Percentiles rank a stretch among this genome's conserved stretches.
phyloP scores from a whole-genome alignment of 148 eudicot genomes.

The Selenicereus undatus region DNA sequence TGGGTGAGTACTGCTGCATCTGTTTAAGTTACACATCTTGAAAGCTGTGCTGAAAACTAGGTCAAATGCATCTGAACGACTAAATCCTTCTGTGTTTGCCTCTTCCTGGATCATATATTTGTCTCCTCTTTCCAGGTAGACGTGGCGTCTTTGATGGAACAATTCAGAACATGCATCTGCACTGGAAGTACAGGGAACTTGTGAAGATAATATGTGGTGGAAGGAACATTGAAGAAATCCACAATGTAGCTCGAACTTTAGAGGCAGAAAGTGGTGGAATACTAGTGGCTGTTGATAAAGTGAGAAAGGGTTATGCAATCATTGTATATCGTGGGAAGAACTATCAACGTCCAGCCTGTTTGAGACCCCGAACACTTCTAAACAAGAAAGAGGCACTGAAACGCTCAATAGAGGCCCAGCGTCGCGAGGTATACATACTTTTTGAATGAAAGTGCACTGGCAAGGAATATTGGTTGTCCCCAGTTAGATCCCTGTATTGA shows the following conservation, averaged over 20 bases:
- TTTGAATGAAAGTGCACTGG: background rate
- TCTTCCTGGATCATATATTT: background rate
- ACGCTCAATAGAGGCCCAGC: conserved; percentile 78
- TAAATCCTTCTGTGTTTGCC: background rate
- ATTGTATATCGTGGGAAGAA: conserved; percentile 96
- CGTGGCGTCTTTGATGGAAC: conserved; percentile 99
- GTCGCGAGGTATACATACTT: conserved; percentile 52
- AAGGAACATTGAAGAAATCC: conserved; percentile 63
- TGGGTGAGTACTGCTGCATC: conserved; percentile 51
- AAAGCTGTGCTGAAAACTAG: background rate
- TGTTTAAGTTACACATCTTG: background rate
- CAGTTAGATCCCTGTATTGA: conserved; percentile 1
- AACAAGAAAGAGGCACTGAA: conserved; percentile 87
- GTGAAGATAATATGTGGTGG: conserved; percentile 85
- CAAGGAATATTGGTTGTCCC: background rate
- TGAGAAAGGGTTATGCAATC: conserved; percentile 72
- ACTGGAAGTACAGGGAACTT: conserved; percentile 98
- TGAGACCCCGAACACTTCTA: conserved; percentile 79
- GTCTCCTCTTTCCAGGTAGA: conserved; percentile 56
- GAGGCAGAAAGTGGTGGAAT: conserved; percentile 97
- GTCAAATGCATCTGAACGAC: background rate
- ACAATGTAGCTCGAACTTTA: conserved; percentile 51
- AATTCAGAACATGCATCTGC: conserved; percentile 97
- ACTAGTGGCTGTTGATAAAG: conserved; percentile 79
- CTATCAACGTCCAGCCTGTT: conserved; percentile 69